These are phyloP conservation scores for Neurospora discreta DNA, from an alignment of 495 filamentous ascomycete genomes.

Conservation along the genomic window DNA sequence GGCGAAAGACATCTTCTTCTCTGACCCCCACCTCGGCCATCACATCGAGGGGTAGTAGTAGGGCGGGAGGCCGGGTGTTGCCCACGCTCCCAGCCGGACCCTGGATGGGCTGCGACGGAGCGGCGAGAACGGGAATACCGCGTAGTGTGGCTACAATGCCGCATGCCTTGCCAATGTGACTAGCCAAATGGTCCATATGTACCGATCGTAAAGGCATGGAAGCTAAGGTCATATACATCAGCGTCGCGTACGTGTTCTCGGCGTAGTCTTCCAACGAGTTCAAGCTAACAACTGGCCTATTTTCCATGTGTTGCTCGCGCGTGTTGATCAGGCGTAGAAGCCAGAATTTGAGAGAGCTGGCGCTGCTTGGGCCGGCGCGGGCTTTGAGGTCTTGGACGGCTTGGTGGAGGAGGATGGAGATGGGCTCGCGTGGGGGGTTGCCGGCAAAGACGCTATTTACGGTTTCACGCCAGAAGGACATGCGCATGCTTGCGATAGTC, in stretches of 20 bases:
- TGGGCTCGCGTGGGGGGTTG: constrained; percentile 74
- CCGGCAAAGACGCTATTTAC: constrained; percentile 60
- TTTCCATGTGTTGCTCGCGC: constrained; percentile 72
- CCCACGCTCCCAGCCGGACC: constrained; percentile 27
- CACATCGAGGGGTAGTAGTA: constrained; percentile 71
- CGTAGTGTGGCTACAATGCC: constrained; percentile 78
- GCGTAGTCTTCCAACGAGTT: constrained; percentile 74
- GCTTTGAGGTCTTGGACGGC: constrained; percentile 51
- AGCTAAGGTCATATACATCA: constrained; percentile 83
- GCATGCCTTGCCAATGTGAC: constrained; percentile 85
- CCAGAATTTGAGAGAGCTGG: constrained; percentile 67
- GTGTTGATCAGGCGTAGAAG: constrained; percentile 64
- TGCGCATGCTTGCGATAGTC: constrained; percentile 72
- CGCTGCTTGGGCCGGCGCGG: constrained; percentile 36
- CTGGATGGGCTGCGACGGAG: constrained; percentile 49
- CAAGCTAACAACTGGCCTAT: constrained; percentile 66
- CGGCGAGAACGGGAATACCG: constrained; percentile 74
- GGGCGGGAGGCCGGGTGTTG: constrained; percentile 27
- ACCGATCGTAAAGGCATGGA: constrained; percentile 64
- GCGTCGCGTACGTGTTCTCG: constrained; percentile 84
- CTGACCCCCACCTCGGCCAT: constrained; percentile 70
- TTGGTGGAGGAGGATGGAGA: constrained; percentile 69
- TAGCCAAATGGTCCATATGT: constrained; percentile 84
- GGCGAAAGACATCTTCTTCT: constrained; percentile 80
- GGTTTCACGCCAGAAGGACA: constrained; percentile 89